Evolutionary conservation across 2,329 filamentous ascomycete genomes (phyloP).

Genomic region (Aureobasidium sp.): DNA sequence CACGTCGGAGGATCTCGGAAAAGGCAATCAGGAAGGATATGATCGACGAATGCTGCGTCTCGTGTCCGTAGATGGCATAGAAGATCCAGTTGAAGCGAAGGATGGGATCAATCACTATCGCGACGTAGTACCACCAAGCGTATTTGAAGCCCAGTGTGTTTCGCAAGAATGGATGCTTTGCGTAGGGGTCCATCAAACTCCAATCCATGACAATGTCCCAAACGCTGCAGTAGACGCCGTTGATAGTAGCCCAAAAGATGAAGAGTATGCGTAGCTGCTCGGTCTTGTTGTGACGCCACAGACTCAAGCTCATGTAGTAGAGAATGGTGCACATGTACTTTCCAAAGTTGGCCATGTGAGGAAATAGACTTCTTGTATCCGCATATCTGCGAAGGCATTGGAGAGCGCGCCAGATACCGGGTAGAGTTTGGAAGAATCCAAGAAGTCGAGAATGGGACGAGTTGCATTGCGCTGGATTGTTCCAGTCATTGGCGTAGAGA

Average conservation of each 20-base stretch:
- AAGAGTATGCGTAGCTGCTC: constrained; percentile 61
- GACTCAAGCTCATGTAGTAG: constrained; percentile 67
- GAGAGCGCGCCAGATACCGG: constrained; percentile 81
- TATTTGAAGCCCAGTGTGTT: constrained; percentile 73
- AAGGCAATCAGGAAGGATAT: constrained; percentile 74
- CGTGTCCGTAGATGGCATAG: constrained; percentile 74
- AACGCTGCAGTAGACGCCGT: constrained; percentile 73
- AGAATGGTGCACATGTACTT: constrained; percentile 86
- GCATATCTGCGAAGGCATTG: constrained; percentile 86
- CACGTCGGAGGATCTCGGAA: constrained; percentile 74
- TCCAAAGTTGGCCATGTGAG: constrained; percentile 83
- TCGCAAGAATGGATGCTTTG: constrained; percentile 55
- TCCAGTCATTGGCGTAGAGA: constrained; percentile 75
- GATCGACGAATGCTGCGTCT: constrained; percentile 75
- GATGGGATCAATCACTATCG: constrained; percentile 76
- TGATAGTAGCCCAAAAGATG: constrained; percentile 72
- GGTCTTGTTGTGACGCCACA: constrained; percentile 67
- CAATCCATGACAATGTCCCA: constrained; percentile 98
- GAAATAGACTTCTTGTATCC: constrained; percentile 81
- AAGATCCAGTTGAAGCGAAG: constrained; percentile 92
- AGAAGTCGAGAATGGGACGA: constrained; percentile 75
- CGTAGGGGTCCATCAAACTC: constrained; percentile 70
- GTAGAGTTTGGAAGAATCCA: constrained; percentile 77
- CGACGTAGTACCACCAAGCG: constrained; percentile 75
- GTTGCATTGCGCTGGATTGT: constrained; percentile 69